These are phyloP conservation scores for Hysterangium stoloniferum DNA, from an alignment of 768 basidiomycete genomes.

Conservation along the genomic window DNA sequence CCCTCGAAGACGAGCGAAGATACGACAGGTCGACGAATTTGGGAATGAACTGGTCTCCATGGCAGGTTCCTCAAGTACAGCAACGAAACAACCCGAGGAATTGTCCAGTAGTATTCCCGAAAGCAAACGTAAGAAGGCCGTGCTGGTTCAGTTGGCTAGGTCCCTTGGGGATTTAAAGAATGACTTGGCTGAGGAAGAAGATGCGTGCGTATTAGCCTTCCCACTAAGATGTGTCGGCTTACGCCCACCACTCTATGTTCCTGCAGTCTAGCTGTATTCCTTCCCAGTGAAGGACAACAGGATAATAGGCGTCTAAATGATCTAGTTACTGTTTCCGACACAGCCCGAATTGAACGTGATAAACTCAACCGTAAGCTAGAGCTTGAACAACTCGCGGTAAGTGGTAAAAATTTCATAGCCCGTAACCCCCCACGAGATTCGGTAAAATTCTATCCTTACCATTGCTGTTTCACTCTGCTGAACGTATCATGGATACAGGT, in stretches of 20 bases:
- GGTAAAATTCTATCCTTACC: neutral
- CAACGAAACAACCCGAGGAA: neutral
- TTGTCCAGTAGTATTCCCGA: neutral
- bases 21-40: constrained; percentile 67
- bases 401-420: constrained; percentile 10
- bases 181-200: constrained; percentile 51
- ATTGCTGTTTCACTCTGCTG: neutral
- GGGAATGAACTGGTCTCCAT: constrained; percentile 38
- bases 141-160: constrained; percentile 48
- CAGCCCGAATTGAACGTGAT: constrained; percentile 43
- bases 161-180: constrained; percentile 50
- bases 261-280: constrained; percentile 2
- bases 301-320: constrained; percentile 41
- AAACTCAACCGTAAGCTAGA: constrained; percentile 37
- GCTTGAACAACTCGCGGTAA: constrained; percentile 32
- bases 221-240: neutral
- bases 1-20: constrained; percentile 40
- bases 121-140: constrained; percentile 29
- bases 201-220: constrained; percentile 29
- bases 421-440: neutral
- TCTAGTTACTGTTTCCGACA: constrained; percentile 44
- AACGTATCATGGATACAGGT: neutral
- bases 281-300: constrained; percentile 17
- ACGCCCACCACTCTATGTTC: constrained; percentile 5
- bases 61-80: constrained; percentile 13